Evolutionary conservation across 2,329 filamentous ascomycete genomes (phyloP), one percentile per base, ranked within the genome.

Genomic region (Alternaria consortialis): DNA sequence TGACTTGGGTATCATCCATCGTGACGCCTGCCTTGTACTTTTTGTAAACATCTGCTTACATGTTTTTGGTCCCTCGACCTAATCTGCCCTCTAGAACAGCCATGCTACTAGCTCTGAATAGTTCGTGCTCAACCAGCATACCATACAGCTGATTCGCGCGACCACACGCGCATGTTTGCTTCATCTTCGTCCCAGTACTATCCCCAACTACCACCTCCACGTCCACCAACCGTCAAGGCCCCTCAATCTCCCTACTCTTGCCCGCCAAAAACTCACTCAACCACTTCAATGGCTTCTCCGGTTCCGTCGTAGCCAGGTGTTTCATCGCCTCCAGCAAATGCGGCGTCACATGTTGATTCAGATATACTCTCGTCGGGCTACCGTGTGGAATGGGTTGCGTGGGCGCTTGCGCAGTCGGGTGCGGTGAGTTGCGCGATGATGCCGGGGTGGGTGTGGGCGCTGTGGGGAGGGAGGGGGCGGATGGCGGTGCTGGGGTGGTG

Each of bases 301-400:
- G 83, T 78, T 84, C 82, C 53, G 80, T 73, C n/a, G 80, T 79
- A 17, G 80, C 83, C 47, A 84, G 62, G 71, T 82, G 80, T 74
- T 84, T 85, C 82, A 84, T 84, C 6, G 80, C 83, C 69, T 85
- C 83, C 42, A 85, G 71, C 69, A 84, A 65, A 72, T 84, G 79
- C 55, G 83, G 83, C 43, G 83, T 85, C 34, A 84, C 77, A 65
- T 84, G 75, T 67, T 80, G 75, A 62, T 84, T 85, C 64, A 85
- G 67, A 65, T 83, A 84, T 47, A 84, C 79, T 11, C 83, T 72
- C 27, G 82, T 84, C 1, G 82, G 80, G 25, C 79, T 80, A 7
- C 83, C 83, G 63, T 85, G 82, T 20, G 81, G 76, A 39, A 80
- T 80, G 20, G 83, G 72, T 25, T 77, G 71, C 15, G 71, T 66